phyloP scores from a whole-genome alignment of 176 grass and related monocot genomes.

The Guadua angustifolia region DNA sequence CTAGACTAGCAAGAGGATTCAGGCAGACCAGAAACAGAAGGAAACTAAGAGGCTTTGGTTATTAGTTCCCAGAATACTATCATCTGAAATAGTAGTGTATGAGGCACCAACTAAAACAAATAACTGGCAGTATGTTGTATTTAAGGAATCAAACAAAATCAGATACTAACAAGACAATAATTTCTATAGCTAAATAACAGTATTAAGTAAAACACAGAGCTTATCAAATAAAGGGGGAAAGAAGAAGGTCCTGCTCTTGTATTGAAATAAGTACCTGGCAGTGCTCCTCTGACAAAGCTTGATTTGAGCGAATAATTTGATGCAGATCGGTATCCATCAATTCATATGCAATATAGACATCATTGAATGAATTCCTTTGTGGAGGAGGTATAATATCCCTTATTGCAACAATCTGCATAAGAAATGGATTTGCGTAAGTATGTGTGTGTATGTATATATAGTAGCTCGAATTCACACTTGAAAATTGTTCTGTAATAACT shows the following conservation, averaged over 20 bases:
- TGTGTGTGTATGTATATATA: no score
- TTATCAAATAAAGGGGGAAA: neutral
- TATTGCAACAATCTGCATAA: slow-evolving; percentile 92
- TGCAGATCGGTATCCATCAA: slow-evolving; percentile 99
- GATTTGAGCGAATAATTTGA: slow-evolving; percentile 99
- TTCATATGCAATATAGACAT: slow-evolving; percentile 97
- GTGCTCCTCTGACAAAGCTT: slow-evolving; percentile 97
- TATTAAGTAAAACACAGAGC: neutral
- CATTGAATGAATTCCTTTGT: slow-evolving; percentile 77
- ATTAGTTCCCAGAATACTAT: slow-evolving; percentile 23
- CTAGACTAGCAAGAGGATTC: slow-evolving; percentile 28
- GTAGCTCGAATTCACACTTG: neutral
- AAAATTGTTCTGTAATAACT: slow-evolving; percentile 6
- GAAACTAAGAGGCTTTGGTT: neutral
- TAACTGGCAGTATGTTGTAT: neutral
- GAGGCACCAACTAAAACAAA: slow-evolving; percentile 10
- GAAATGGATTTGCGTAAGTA: slow-evolving; percentile 2
- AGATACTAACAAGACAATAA: neutral
- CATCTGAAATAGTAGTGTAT: neutral
- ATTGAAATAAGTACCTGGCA: slow-evolving; percentile 71
- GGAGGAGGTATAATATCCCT: slow-evolving; percentile 95
- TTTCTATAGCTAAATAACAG: neutral
- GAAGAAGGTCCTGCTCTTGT: neutral
- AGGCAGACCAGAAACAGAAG: slow-evolving; percentile 21
- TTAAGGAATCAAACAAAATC: neutral